Base-by-base conservation (phyloP, 2,329 filamentous ascomycete genomes). In the Drechmeria coniospora region DNA sequence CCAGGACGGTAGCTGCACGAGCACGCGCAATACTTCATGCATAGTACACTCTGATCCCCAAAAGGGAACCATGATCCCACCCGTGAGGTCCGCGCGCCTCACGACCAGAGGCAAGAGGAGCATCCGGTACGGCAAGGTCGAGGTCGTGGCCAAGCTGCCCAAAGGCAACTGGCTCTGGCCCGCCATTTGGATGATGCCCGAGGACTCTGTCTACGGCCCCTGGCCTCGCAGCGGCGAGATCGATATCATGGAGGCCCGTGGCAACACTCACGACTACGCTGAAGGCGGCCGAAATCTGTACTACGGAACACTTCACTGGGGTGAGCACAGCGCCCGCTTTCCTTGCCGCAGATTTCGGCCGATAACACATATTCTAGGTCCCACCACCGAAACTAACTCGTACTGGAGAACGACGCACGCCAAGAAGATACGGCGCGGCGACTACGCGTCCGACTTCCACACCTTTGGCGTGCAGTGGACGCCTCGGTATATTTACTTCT, bases 81-180 rank as follows among this genome's bases (percentile, higher is more conserved):
- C 65, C 1, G 56, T 68, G 6, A 51, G 59, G 9, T 62, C 57
- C 2, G 65, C 60, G 6, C 52, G 65, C 9, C 40, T 68, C 8
- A 57, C 50, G 15, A 68, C 36, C 8, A 34, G 29, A 21, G 36
- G 36, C 21, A 36, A 32, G n/a, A 35, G 28, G 23, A 34, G 35
- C 33, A 39, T 39, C 23, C 26, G 35, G 13, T 39, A 39, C 21
- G 36, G 36, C 26, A 35, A 56, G 24, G 56, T 70, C 18, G 66
- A 71, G 38, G 61, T 71, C 6, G 54, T 58, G 4, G 65, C 65
- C 12, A 60, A 63, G 33, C 42, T 69, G 37, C 63, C 65, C 6
- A 45, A 44, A 19, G 65, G 65, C 4, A 61, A 68, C 40, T 70
- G 65, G 65, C 43, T 70, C 15, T 68, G 64, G 65, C 63, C 51